Percentiles rank a stretch among this genome's conserved stretches.
These are phyloP conservation scores for Botrytis sinoallii DNA, from an alignment of 2,329 filamentous ascomycete species.

Conservation along the genomic window DNA sequence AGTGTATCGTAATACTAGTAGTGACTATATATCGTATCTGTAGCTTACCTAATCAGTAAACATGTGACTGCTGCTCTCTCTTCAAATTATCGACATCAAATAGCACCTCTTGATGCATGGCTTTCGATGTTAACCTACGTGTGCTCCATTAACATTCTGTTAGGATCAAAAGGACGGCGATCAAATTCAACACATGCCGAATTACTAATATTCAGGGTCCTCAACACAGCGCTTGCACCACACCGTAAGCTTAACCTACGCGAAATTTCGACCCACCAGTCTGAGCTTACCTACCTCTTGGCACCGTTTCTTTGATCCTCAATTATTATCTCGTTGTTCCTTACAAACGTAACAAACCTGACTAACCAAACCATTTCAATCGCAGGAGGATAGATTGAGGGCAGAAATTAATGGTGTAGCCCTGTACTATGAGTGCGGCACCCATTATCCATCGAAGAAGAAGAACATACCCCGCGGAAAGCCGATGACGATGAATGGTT, in stretches of 20 bases:
- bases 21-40: not conserved
- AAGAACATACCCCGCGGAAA: conserved; percentile 7
- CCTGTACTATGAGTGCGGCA: conserved; percentile 15
- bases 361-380: not conserved
- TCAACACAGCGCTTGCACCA: not conserved
- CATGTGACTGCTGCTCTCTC: not conserved
- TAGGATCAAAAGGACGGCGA: not conserved
- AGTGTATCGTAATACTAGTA: not conserved
- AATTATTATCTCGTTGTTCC: not conserved
- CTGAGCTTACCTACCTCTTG: conserved; percentile 12
- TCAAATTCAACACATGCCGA: not conserved
- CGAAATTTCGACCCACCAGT: not conserved
- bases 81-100: not conserved
- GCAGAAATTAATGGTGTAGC: not conserved
- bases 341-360: not conserved
- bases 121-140: not conserved
- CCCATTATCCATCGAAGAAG: conserved; percentile 13
- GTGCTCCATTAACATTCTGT: not conserved
- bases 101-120: not conserved
- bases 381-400: not conserved
- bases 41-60: not conserved
- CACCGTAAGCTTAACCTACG: not conserved
- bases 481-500: conserved; percentile 16
- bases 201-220: conserved; percentile 5
- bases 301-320: not conserved